These are phyloP conservation scores for Nemania sp. DNA, from an alignment of 2,329 filamentous ascomycete genomes.

Conservation along the genomic window DNA sequence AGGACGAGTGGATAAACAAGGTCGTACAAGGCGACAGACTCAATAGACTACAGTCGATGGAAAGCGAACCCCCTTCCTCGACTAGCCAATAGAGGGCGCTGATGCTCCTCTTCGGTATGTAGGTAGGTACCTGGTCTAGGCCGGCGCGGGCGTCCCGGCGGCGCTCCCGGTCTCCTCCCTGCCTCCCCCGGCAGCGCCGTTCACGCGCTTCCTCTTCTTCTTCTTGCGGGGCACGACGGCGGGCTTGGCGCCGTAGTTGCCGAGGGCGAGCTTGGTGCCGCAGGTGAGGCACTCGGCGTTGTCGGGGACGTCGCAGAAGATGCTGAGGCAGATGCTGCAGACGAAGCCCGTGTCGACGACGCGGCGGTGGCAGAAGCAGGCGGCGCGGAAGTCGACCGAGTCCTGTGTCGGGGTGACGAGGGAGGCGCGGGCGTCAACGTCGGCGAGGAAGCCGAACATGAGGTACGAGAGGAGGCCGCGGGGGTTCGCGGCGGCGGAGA, in stretches of 20 bases:
- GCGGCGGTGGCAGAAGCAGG: conserved; percentile 92
- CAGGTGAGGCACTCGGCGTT: conserved; percentile 80
- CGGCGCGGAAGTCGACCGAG: conserved; percentile 94
- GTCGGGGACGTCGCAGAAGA: conserved; percentile 73
- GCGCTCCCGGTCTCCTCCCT: conserved; percentile 64
- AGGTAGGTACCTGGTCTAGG: conserved; percentile 3
- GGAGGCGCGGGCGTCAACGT: conserved; percentile 57
- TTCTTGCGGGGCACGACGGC: conserved; percentile 77
- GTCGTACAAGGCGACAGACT: no score
- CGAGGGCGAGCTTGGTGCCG: conserved; percentile 76
- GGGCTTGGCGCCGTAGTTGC: conserved; percentile 74
- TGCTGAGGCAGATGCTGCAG: conserved; percentile 94
- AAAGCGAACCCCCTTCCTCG: no score
- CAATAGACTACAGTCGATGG: no score
- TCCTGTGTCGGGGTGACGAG: conserved; percentile 81
- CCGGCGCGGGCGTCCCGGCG: conserved; percentile 58
- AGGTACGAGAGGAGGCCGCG: conserved; percentile 85
- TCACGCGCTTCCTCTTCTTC: conserved; percentile 60
- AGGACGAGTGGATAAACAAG: no score
- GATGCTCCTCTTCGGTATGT: no score
- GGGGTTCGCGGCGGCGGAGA: conserved; percentile 56
- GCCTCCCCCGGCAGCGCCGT: conserved; percentile 52
- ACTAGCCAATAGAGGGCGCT: no score
- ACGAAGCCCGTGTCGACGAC: conserved; percentile 94
- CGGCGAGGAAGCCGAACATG: conserved; percentile 89